phyloP scores from a whole-genome alignment of 1,139 yeast species.

The Taphrina populina region DNA sequence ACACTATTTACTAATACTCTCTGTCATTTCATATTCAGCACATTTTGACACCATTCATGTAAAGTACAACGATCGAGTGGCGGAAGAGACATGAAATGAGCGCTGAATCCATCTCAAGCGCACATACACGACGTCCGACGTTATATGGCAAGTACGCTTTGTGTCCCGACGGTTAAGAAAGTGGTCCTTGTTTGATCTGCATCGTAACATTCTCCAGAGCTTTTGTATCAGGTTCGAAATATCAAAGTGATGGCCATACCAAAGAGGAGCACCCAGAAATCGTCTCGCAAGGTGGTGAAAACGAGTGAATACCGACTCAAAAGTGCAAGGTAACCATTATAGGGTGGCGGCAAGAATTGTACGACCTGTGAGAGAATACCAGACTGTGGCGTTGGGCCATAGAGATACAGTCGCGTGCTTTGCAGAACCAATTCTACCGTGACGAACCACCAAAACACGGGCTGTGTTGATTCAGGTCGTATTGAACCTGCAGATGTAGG shows the following conservation, averaged over 20 bases:
- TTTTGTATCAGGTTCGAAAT: no score
- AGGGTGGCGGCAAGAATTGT: constrained; percentile 39
- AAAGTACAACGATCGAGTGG: no score
- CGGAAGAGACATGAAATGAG: no score
- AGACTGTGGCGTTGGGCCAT: constrained; percentile 41
- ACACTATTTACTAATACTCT: no score
- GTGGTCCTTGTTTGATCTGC: no score
- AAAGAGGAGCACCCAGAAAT: constrained; percentile 37
- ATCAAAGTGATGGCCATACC: constrained; percentile 36
- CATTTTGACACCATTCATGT: no score
- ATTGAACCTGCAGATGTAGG: constrained; percentile 1
- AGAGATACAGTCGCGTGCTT: constrained; percentile 42
- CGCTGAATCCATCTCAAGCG: no score
- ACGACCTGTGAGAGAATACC: constrained; percentile 39
- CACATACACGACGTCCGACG: no score
- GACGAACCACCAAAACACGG: constrained; percentile 43
- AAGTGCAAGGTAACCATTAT: constrained; percentile 40
- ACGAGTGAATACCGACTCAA: constrained; percentile 39
- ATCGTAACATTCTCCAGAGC: no score
- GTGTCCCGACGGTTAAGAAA: no score
- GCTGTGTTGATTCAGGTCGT: not conserved
- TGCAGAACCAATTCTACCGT: constrained; percentile 44
- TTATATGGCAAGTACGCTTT: no score
- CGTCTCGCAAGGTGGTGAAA: constrained; percentile 36
- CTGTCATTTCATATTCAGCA: no score